Conservation (phyloP, 352 stramenopile genomes). For the Aphanomyces cochlioides region DNA sequence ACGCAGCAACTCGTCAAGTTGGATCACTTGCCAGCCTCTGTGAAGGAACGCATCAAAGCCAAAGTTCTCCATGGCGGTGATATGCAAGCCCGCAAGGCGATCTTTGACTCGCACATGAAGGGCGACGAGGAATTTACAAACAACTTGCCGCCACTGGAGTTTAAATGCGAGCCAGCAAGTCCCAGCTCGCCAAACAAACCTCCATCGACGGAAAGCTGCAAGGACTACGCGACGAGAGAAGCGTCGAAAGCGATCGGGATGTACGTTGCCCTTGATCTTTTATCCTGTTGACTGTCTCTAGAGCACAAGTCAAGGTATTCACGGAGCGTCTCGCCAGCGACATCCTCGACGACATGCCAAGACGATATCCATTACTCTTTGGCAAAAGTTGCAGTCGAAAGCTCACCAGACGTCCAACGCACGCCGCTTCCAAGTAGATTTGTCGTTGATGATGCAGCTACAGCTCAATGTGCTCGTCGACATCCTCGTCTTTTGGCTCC, state of each 20-base stretch:
- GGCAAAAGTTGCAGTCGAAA: slow-evolving; percentile 4
- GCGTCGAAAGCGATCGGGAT: slow-evolving; percentile 23
- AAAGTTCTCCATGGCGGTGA: slow-evolving; percentile 72
- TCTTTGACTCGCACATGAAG: slow-evolving; percentile 54
- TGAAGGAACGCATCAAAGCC: slow-evolving; percentile 73
- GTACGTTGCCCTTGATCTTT: neutral
- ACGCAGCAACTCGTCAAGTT: slow-evolving; percentile 54
- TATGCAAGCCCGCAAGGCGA: slow-evolving; percentile 45
- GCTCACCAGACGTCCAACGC: too few species aligned
- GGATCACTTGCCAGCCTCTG: slow-evolving; percentile 50
- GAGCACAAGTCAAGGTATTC: slow-evolving; percentile 21
- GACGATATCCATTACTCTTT: slow-evolving; percentile 25
- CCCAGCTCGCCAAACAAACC: slow-evolving; percentile 1
- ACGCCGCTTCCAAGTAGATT: too few species aligned
- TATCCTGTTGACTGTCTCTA: neutral
- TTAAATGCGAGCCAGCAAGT: neutral
- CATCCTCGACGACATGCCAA: slow-evolving; percentile 20
- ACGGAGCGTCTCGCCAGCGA: slow-evolving; percentile 1
- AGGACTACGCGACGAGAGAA: neutral
- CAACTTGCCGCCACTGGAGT: slow-evolving; percentile 39
- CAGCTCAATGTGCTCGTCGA: slow-evolving; percentile 48
- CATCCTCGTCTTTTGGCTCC: slow-evolving; percentile 29
- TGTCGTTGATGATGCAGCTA: slow-evolving; percentile 9
- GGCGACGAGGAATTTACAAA: slow-evolving; percentile 52
- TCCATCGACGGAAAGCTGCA: neutral